Conservation (phyloP, 2,329 filamentous ascomycete species). For the Fusarium sp. region DNA sequence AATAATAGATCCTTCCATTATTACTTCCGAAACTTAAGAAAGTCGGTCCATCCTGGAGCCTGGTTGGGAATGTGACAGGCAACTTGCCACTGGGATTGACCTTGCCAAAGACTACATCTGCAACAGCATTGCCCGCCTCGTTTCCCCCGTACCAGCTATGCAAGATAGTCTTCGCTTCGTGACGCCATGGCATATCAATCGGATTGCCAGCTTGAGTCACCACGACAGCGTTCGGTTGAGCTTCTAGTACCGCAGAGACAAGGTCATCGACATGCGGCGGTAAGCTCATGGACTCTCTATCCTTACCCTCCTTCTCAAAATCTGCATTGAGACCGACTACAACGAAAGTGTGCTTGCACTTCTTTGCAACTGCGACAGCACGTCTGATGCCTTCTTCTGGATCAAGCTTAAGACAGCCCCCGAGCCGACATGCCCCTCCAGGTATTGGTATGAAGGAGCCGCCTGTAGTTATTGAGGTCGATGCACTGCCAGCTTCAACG, state of each 20-base stretch:
- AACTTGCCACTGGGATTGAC: slow-evolving; percentile 28
- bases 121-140: slow-evolving; percentile 25
- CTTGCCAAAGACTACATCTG: slow-evolving; percentile 24
- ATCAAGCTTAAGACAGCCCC: slow-evolving; percentile 23
- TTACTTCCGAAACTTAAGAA: slow-evolving; percentile 25
- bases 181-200: slow-evolving; percentile 24
- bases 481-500: slow-evolving; percentile 23
- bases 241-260: slow-evolving; percentile 11
- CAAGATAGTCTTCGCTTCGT: slow-evolving; percentile 10
- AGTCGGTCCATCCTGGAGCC: slow-evolving; percentile 14
- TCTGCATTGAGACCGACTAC: slow-evolving; percentile 26
- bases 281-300: slow-evolving; percentile 22
- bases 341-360: slow-evolving; percentile 14
- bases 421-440: slow-evolving; percentile 33
- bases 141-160: slow-evolving; percentile 35
- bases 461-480: slow-evolving; percentile 17
- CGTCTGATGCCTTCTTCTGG: slow-evolving; percentile 9
- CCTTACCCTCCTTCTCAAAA: slow-evolving; percentile 27
- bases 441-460: slow-evolving; percentile 22
- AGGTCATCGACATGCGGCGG: slow-evolving; percentile 25
- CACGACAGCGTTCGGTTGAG: slow-evolving; percentile 13
- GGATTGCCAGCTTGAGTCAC: slow-evolving; percentile 32
- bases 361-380: slow-evolving; percentile 11
- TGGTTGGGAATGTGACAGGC: slow-evolving; percentile 12
- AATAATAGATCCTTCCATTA: slow-evolving; percentile 19